Percentiles rank a stretch among this genome's conserved stretches.
Conservation (phyloP, 257 asterid species). For the Solanum paucissectum region DNA sequence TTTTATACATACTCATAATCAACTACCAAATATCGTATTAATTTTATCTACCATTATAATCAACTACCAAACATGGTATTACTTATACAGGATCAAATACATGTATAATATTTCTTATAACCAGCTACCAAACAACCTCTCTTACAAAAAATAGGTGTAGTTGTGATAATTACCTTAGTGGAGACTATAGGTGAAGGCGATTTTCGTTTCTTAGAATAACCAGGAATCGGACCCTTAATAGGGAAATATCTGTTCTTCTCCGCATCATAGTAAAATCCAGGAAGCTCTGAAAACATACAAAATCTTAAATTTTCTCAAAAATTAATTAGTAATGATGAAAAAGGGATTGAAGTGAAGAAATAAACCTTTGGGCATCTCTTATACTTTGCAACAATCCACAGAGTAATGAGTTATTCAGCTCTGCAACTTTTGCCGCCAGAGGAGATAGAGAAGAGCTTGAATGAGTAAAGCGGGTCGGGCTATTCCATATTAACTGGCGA, state of each 20-base stretch:
- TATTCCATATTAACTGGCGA: not conserved
- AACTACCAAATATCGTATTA: too few relatives aligned
- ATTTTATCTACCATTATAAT: too few relatives aligned
- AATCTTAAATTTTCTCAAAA: not conserved
- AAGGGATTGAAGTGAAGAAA: not conserved
- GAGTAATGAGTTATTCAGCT: not conserved
- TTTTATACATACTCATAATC: too few relatives aligned
- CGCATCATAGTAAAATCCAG: conserved; percentile 75
- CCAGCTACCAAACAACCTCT: too few relatives aligned
- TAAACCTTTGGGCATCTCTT: not conserved
- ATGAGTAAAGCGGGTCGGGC: not conserved
- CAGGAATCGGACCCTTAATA: conserved; percentile 71
- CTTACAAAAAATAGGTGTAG: not conserved
- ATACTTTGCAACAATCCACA: not conserved
- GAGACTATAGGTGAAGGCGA: conserved; percentile 16
- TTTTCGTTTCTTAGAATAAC: conserved; percentile 53
- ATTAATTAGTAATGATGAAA: not conserved
- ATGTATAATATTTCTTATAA: too few relatives aligned
- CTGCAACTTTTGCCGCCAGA: not conserved
- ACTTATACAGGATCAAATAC: too few relatives aligned
- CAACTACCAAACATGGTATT: too few relatives aligned
- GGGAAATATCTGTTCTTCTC: conserved; percentile 86
- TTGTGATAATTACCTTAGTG: conserved; percentile 18
- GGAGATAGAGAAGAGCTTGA: not conserved
- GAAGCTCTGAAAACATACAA: conserved; percentile 42